Conservation (phyloP, 148 eudicot species). For the Beta vulgaris region DNA sequence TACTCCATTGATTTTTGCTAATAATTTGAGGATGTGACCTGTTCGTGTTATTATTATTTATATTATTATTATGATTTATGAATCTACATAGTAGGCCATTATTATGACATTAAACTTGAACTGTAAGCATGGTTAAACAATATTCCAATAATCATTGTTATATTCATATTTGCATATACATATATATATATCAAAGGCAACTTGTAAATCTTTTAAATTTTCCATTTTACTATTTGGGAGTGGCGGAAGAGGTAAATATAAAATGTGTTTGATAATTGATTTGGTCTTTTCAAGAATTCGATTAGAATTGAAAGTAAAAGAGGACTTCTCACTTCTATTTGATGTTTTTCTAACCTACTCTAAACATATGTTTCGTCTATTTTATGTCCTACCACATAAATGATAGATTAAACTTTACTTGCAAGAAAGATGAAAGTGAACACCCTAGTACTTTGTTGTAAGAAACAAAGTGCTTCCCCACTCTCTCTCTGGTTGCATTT, state of each 20-base stretch:
- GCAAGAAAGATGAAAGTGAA: conserved; percentile 18
- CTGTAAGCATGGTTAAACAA: conserved; percentile 15
- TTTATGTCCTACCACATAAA: conserved; percentile 15
- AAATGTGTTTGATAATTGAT: neutral
- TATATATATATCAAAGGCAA: conserved; percentile 2
- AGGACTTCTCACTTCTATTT: neutral
- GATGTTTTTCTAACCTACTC: neutral
- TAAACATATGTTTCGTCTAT: no score
- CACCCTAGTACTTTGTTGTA: no score
- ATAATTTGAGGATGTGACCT: neutral
- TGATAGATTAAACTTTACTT: conserved; percentile 2
- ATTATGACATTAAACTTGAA: conserved; percentile 15
- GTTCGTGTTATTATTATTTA: neutral
- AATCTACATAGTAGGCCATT: neutral
- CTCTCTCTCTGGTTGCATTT: no score
- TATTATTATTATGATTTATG: neutral
- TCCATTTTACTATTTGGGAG: no score
- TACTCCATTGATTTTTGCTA: neutral
- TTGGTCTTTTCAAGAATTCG: neutral
- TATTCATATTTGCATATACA: neutral
- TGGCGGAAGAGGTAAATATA: neutral
- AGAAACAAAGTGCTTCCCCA: no score
- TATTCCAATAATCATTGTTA: neutral
- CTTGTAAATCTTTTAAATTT: no score
- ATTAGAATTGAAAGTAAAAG: neutral